Base-by-base conservation (phyloP, 2,329 filamentous ascomycete species). In the Phyllosticta paracitricarpa region DNA sequence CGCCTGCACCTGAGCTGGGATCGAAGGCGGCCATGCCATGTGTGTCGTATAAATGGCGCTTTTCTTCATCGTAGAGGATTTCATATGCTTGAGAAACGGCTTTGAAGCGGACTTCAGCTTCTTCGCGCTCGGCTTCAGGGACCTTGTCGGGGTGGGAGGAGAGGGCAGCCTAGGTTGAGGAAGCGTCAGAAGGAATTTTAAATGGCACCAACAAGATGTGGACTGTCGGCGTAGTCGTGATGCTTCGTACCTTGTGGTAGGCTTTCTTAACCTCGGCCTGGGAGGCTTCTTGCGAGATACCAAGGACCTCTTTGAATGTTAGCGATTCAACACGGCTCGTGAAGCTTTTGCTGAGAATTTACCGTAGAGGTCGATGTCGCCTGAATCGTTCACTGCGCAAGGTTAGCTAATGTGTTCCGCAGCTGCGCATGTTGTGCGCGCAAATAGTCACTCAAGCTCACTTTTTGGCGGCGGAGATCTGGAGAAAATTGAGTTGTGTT, bases 11-110 rank as follows among this genome's bases (percentile, higher is more conserved):
- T 62, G 84, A 83, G 48, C 84, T 86, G 57, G 89, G 84, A 72
- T 97, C 91, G 72, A 99, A 97, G 63, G 93, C 94, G 53, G 89
- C 84, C 92, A 97, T 97, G 77, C 94, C 94, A 72, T 96, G 90
- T 64, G 85, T 86, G 72, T 99, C 94, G 79, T 99, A 99, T 64
- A 95, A 77, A 61, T 89, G 83, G 70, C 94, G 88, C 76, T 96
- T 97, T 64, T 97, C 86, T 65, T 97, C 93, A 81, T 99, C 93
- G 77, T 85, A 88, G 61, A 99, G 90, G 72, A 99, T 97, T 73
- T 99, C 94, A 80, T 99, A 99, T 68, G 94, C 94, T 77, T 95
- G 88, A 63, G 89, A 92, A 62, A 96, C 87, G 61, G 86, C 80
- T 78, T 99, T 99, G 85, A 99, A 99, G 71, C 87, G 91, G 71